Evolutionary conservation across 1,284 basidiomycete genomes (phyloP), one percentile per base, ranked within the genome.

Genomic region (Jaminaea rosea): DNA sequence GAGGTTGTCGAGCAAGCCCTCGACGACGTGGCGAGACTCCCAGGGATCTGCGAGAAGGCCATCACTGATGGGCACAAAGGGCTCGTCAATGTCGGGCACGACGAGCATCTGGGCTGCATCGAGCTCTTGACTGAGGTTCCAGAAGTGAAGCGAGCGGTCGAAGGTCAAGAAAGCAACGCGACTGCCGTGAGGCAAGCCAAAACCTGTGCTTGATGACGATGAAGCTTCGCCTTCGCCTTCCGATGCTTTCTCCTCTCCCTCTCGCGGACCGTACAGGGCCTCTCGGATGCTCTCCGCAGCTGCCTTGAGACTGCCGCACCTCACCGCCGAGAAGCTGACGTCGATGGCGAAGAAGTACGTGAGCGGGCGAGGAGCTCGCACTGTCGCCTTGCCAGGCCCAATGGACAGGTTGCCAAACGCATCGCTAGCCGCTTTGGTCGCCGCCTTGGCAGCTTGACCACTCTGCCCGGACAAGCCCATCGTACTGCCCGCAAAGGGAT

Each of bases 331-430:
- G 56, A 78, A 77, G 23, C 87, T 87, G 36, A 94, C 84, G 65
- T 99, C 94, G 53, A 98, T 80, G 0, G 83, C 84, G 64, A 98
- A 94, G n/a, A 98, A 76, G 65, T 84, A 85, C 46, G 84, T 81
- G 69, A 96, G 78, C 0, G 86, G 82, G 37, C 63, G 60, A 9
- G 71, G 71, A 2, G 63, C 64, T 17, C 71, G 67, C 21, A 73
- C 67, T 0, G 63, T 67, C 10, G 69, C 71, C 26, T 65, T 59
- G 9, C 67, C 69, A 49, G 64, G 67, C 34, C 69, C 66, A 26
- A 67, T 41, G 48, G 62, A 59, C 31, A 67, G 52, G 2, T 59
- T 58, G 47, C 49, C 61, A 46, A 72, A 54, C 17, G 67, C 65
- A n/a, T 70, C 68, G 47, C 60, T 62, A 17, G 67, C 60, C 19